These are phyloP conservation scores for Raphidocelis subcapitata DNA, from an alignment of 139 green algal genomes.

Conservation along the genomic window DNA sequence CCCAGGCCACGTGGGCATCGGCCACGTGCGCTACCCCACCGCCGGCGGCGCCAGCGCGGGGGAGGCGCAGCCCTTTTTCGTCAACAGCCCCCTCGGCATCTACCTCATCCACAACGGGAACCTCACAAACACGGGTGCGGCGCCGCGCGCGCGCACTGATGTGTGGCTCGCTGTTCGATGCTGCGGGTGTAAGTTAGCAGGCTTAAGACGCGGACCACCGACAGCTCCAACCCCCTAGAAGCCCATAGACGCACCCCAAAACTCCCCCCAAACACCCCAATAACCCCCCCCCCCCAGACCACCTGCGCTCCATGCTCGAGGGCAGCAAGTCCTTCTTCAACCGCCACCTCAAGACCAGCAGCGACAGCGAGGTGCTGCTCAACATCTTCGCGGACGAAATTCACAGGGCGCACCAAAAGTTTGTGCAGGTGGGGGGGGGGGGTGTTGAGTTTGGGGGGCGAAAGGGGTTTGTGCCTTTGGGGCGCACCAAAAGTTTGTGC, in stretches of 20 bases:
- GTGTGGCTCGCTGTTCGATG: no score
- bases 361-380: constrained; percentile 96
- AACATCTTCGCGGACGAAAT: constrained; percentile 97
- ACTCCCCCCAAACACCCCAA: no score
- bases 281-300: no score
- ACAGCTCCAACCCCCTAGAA: no score
- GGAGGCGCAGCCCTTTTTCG: constrained; percentile 99
- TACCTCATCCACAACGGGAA: constrained; percentile 99
- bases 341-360: constrained; percentile 85
- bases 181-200: no score
- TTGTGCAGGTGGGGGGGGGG: constrained; percentile 45
- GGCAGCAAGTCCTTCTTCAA: constrained; percentile 82
- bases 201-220: no score
- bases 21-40: constrained; percentile 96
- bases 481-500: constrained; percentile 81
- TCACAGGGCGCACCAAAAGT: constrained; percentile 88
- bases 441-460: not conserved
- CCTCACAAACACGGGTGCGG: constrained; percentile 94
- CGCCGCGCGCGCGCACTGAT: no score
- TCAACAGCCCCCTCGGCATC: constrained; percentile 96
- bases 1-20: constrained; percentile 71
- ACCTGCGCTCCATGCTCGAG: constrained; percentile 45
- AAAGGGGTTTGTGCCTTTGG: not conserved
- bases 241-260: no score
- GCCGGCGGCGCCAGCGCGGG: constrained; percentile 82